These are phyloP conservation scores for Actinidia chinensis DNA, from an alignment of 179 eudicot species.

Conservation along the genomic window DNA sequence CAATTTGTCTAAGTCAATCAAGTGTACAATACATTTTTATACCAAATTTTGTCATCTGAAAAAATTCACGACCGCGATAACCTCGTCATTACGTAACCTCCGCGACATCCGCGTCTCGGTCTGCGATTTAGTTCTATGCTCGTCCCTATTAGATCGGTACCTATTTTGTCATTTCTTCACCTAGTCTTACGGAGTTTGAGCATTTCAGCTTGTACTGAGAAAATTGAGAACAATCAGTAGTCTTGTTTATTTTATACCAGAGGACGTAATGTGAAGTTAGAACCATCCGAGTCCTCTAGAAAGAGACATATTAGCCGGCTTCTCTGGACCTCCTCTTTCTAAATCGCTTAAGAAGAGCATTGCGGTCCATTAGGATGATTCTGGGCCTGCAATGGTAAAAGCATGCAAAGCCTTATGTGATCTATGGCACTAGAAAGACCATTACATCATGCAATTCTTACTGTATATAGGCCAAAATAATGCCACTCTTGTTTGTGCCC, in stretches of 20 bases:
- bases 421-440: constrained; percentile 93
- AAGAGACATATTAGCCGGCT: constrained; percentile 50
- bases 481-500: constrained; percentile 72
- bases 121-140: no score
- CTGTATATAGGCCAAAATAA: constrained; percentile 35
- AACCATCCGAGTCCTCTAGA: constrained; percentile 39
- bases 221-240: neutral
- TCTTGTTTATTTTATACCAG: neutral
- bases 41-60: no score
- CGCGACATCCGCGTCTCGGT: no score
- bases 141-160: constrained; percentile 38
- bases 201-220: neutral
- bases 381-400: no score
- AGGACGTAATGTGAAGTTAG: neutral
- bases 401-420: constrained; percentile 86
- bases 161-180: constrained; percentile 4
- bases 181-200: neutral
- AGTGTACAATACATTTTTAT: no score
- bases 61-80: no score
- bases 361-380: constrained; percentile 62
- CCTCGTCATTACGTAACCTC: no score
- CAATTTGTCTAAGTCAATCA: no score
- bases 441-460: constrained; percentile 71
- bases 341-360: constrained; percentile 76
- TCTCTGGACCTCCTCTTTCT: constrained; percentile 44